These are phyloP conservation scores for Ramularia endophylla DNA, from an alignment of 2,329 filamentous ascomycete genomes.

Conservation along the genomic window DNA sequence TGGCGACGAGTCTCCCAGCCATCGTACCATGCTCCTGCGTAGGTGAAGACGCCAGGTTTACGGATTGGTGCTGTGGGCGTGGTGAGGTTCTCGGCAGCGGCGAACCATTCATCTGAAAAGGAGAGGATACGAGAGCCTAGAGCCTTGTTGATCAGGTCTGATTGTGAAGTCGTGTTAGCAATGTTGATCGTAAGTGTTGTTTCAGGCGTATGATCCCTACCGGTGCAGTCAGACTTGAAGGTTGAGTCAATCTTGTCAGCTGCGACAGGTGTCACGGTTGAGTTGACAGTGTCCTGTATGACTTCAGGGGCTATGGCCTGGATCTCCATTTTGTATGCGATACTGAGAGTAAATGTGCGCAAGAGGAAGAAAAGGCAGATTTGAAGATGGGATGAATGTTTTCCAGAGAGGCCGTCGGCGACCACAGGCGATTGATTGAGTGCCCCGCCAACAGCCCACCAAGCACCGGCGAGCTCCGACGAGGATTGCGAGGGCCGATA, in stretches of 20 bases:
- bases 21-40: constrained; percentile 59
- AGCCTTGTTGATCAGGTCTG: constrained; percentile 49
- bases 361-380: too few species aligned
- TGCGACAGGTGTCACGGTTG: constrained; percentile 33
- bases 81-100: constrained; percentile 52
- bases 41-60: constrained; percentile 53
- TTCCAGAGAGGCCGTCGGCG: too few species aligned
- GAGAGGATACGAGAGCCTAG: constrained; percentile 49
- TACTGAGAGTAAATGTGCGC: too few species aligned
- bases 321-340: constrained; percentile 20
- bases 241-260: constrained; percentile 47
- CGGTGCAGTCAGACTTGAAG: constrained; percentile 51
- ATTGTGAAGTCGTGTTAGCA: constrained; percentile 16
- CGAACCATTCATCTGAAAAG: constrained; percentile 58
- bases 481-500: too few species aligned
- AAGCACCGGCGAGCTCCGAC: too few species aligned
- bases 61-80: constrained; percentile 52
- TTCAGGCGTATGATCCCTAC: constrained; percentile 23
- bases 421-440: too few species aligned
- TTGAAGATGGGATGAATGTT: too few species aligned
- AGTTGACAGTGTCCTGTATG: constrained; percentile 24
- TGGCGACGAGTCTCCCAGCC: constrained; percentile 60
- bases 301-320: constrained; percentile 29
- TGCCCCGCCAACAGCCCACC: too few species aligned
- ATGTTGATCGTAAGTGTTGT: background rate